Percentiles rank a stretch among this genome's conserved stretches.
Conservation (phyloP, 2,329 filamentous ascomycete genomes). For the Aspergillus ustus region DNA sequence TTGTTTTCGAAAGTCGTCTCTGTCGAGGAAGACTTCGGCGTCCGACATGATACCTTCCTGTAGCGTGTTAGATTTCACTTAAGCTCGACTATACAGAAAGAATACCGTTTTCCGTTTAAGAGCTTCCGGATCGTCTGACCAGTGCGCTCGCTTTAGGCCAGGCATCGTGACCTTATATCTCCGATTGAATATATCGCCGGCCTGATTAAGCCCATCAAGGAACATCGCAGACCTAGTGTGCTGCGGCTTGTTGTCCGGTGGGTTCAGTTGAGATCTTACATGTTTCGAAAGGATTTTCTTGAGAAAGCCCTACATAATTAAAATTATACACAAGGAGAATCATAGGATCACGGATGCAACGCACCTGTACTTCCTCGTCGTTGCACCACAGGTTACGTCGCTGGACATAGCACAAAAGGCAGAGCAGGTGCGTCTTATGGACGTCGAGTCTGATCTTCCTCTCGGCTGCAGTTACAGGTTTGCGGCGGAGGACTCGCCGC, state of each 20-base stretch:
- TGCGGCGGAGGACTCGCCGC: conserved; percentile 46
- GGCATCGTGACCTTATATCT: conserved; percentile 73
- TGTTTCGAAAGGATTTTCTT: conserved; percentile 69
- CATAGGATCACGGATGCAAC: conserved; percentile 12
- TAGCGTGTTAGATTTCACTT: conserved; percentile 20
- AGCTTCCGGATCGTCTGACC: conserved; percentile 71
- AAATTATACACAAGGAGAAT: conserved; percentile 4
- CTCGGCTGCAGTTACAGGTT: conserved; percentile 60
- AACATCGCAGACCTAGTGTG: conserved; percentile 77
- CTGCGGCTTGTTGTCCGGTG: conserved; percentile 69
- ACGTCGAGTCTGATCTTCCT: conserved; percentile 69
- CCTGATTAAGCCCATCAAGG: conserved; percentile 75
- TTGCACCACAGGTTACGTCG: conserved; percentile 90
- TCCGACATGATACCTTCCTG: conserved; percentile 64
- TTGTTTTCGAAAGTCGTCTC: conserved; percentile 72
- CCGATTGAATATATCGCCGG: conserved; percentile 67
- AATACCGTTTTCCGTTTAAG: conserved; percentile 58
- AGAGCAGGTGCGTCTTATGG: conserved; percentile 87
- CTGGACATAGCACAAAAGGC: conserved; percentile 76
- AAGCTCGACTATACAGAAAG: conserved; percentile 20
- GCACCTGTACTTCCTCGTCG: conserved; percentile 67
- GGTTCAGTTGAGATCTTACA: conserved; percentile 69
- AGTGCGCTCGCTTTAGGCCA: conserved; percentile 72
- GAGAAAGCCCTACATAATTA: conserved; percentile 47
- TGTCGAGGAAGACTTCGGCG: conserved; percentile 70